phyloP scores from a whole-genome alignment of 164 flowering plant species.

The Vitis cinerea region DNA sequence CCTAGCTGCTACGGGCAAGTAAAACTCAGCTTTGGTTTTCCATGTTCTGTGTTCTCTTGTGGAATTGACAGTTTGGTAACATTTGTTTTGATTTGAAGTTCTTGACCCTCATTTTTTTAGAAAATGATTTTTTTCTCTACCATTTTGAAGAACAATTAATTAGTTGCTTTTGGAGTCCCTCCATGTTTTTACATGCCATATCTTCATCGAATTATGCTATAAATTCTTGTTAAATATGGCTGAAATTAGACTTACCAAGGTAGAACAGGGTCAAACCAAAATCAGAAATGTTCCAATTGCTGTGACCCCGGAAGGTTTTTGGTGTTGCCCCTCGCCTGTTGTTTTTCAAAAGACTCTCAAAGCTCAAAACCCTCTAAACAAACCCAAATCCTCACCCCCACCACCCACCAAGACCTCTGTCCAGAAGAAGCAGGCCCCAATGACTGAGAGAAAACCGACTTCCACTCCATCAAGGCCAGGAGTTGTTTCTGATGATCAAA shows the following conservation, averaged over 20 bases:
- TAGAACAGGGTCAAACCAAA: conserved; percentile 72
- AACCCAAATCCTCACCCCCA: conserved; percentile 48
- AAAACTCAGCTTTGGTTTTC: background rate
- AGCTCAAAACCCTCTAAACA: conserved; percentile 56
- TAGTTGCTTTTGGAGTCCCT: background rate
- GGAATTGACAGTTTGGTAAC: background rate
- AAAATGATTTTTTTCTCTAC: background rate
- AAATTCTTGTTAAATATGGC: conserved; percentile 46
- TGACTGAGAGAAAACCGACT: conserved; percentile 40
- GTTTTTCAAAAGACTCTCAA: conserved; percentile 76
- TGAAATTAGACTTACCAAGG: conserved; percentile 63
- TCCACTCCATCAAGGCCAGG: conserved; percentile 39
- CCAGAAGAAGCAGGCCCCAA: conserved; percentile 49
- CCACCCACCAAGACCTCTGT: conserved; percentile 40
- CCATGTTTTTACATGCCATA: background rate
- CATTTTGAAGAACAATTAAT: background rate
- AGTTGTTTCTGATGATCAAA: conserved; percentile 40
- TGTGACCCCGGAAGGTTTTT: conserved; percentile 98
- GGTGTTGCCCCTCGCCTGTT: conserved; percentile 97
- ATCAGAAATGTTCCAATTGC: conserved; percentile 94
- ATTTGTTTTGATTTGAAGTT: background rate
- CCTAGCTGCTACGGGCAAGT: background rate
- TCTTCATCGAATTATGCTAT: conserved; percentile 7
- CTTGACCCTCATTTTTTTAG: background rate
- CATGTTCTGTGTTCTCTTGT: background rate